phyloP scores from a whole-genome alignment of 495 filamentous ascomycete genomes.

The Penicillium paxilli region DNA sequence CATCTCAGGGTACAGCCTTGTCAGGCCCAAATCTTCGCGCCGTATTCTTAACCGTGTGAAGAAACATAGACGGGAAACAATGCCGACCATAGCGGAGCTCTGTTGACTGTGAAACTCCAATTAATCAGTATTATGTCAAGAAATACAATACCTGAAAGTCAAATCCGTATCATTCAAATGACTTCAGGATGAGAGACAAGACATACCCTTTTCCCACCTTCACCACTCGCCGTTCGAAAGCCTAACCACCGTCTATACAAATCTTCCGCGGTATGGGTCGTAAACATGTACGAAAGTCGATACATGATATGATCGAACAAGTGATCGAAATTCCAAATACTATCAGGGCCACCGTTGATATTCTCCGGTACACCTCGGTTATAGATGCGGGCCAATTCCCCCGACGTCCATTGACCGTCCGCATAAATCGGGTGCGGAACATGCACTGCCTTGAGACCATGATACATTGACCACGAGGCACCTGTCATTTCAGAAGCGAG shows the following conservation, averaged over 20 bases:
- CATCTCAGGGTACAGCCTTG: conserved; percentile 18
- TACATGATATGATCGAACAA: conserved; percentile 27
- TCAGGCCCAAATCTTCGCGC: conserved; percentile 14
- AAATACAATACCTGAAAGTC: too few species aligned
- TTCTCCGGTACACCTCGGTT: conserved; percentile 24
- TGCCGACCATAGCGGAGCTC: conserved; percentile 22
- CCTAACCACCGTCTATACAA: conserved; percentile 27
- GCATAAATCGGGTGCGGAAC: conserved; percentile 65
- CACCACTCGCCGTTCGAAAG: conserved; percentile 19
- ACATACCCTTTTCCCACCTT: conserved; percentile 24
- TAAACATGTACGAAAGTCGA: conserved; percentile 32
- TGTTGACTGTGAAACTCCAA: conserved; percentile 7
- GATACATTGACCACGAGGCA: conserved; percentile 61
- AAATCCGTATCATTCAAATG: too few species aligned
- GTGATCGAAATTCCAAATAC: conserved; percentile 27
- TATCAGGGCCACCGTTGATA: conserved; percentile 21
- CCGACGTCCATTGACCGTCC: conserved; percentile 38
- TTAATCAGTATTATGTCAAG: too few species aligned
- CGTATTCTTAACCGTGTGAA: conserved; percentile 26
- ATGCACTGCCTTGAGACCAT: conserved; percentile 61
- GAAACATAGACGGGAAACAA: conserved; percentile 29
- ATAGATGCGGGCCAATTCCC: conserved; percentile 23
- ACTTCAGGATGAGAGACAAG: neutral
- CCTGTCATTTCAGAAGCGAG: conserved; percentile 72
- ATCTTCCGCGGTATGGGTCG: conserved; percentile 25